Evolutionary conservation across 1,139 yeast genomes (phyloP), one percentile per base, ranked within the genome.

Genomic region (Zhuliangozyma parablackwelliae): DNA sequence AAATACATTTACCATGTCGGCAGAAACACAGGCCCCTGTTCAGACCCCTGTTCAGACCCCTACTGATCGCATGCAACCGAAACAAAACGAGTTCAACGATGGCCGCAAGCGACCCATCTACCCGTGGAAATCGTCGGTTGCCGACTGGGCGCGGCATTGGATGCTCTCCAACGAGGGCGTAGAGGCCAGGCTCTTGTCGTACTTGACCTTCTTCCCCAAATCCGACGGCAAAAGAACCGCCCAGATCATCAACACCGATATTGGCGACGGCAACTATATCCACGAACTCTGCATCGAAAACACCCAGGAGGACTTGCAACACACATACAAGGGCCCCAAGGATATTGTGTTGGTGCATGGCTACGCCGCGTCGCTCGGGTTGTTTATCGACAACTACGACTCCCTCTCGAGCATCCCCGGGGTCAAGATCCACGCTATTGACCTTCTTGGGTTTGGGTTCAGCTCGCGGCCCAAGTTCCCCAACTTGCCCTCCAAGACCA

Each of bases 191-290:
- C 48, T 70, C 13, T 57, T 70, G 32, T 69, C 80, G 7, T 53
- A 61, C 28, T 57, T 82, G 11, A 79, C 87, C 2, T 81, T 82
- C 51, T 80, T 59, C 52, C 86, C 90, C 0, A 58, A 65, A 25
- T 48, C 72, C 0, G 80, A 76, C 48, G 78, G 73, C 7, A 65
- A 57, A 28, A 62, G 87, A 30, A 46, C 46, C 8, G 80, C 83
- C 1, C 48, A 61, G 21, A 54, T 78, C 11, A 55, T 74, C 23
- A 62, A 79, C 46, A 76, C 85, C 1, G 64, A 68, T 5, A 69
- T 81, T 10, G 69, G 69, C 29, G 50, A 62, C 16, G 68, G 72
- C 8, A 63, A 71, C 24, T 68, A 57, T 45, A 72, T 86, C 51
- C 83, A 82, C 52, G 86, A 82, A 50, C 73, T 83, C 38, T 65